Evolutionary conservation across 2,329 filamentous ascomycete genomes (phyloP), one percentile per base, ranked within the genome.

Genomic region (Hypoxylon sp.): DNA sequence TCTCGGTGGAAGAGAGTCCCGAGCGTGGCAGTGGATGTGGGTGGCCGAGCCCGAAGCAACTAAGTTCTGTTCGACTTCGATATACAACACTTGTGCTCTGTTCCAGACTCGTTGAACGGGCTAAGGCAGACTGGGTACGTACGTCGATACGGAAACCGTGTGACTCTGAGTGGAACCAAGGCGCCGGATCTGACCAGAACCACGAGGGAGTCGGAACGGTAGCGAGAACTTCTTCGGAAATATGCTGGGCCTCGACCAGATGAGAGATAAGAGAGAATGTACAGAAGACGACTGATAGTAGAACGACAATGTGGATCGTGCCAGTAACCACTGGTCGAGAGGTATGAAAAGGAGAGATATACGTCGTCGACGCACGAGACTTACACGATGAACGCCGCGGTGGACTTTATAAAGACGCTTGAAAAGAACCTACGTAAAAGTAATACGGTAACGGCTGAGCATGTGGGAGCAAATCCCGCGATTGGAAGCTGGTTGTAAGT

Each of bases 401-500:
- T n/a, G 6, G 17, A 26, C 26, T 50, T 55, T 55, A 47, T 60
- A 60, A 55, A 35, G 35, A 55, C 46, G 35, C 29, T 49, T 43
- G n/a, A 48, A 58, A 57, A 52, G 23, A 8, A 52, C 54, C 61
- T 62, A 62, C 58, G 29, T 54, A 55, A 49, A 43, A 33, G 45
- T 50, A 58, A 55, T 63, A 56, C 54, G 15, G 23, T 37, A 38
- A 52, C 37, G 23, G 43, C 23, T 48, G 43, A 23, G 51, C 31
- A 48, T 61, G 48, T 54, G 48, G 55, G 45, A 61, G 46, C 27
- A 26, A 56, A 24, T 57, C 48, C 58, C 55, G 59, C 48, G 61
- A 64, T 57, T 48, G 58, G 58, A 56, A 64, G 55, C 40, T 57
- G 42, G 38, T 48, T 46, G 31, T 48, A 58, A n/a, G 55, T 49